These are phyloP conservation scores for Cryptosporidium sp. DNA, from an alignment of 169 alveolate species.

Conservation along the genomic window DNA sequence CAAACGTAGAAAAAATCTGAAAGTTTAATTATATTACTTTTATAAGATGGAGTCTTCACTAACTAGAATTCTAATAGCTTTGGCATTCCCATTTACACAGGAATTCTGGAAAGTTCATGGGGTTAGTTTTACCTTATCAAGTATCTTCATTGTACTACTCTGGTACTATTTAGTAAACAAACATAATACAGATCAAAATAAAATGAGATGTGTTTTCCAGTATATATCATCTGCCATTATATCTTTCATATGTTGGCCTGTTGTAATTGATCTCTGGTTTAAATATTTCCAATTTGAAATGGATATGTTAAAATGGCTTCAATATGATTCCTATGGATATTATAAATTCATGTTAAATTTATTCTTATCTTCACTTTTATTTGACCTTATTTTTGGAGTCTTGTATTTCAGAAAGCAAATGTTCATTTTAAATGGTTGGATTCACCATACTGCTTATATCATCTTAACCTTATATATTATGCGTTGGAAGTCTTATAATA, in stretches of 20 bases:
- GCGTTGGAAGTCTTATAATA: constrained; percentile 35
- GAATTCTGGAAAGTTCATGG: constrained; percentile 36
- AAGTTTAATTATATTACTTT: neutral
- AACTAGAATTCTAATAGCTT: constrained; percentile 4
- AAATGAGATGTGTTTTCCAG: constrained; percentile 53
- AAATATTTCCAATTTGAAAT: constrained; percentile 28
- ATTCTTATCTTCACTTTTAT: constrained; percentile 21
- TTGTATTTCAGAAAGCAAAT: constrained; percentile 48
- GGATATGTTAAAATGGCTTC: constrained; percentile 30
- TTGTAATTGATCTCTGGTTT: constrained; percentile 49
- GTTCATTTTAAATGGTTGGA: constrained; percentile 58
- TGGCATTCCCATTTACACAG: constrained; percentile 43
- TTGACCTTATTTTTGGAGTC: constrained; percentile 46
- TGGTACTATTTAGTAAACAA: constrained; percentile 42
- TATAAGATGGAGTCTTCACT: constrained; percentile 14
- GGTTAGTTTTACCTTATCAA: neutral
- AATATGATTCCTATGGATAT: constrained; percentile 21
- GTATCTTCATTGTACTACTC: neutral
- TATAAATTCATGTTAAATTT: constrained; percentile 6
- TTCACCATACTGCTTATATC: constrained; percentile 53
- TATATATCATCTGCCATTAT: constrained; percentile 17
- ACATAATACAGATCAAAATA: constrained; percentile 5
- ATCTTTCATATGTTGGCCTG: constrained; percentile 47
- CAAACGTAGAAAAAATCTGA: neutral
- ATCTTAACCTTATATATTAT: constrained; percentile 17